A percentile compares a stretch with the other conserved stretches of the same genome.
Conservation (phyloP, 768 basidiomycete species). For the Lentinula raphanica region DNA sequence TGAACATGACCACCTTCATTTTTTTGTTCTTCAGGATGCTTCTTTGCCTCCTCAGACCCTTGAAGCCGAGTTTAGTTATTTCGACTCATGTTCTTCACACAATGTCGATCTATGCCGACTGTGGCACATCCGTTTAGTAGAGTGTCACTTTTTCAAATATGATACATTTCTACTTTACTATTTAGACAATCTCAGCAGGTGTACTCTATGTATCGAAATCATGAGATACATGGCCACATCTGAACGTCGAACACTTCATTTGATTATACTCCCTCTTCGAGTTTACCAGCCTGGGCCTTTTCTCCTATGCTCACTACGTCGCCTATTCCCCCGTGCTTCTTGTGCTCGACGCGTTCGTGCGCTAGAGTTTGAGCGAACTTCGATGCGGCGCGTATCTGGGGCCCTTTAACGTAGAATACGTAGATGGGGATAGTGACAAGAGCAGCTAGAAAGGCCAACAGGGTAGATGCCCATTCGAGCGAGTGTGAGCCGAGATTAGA, state of each 20-base stretch:
- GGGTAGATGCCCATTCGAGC: constrained; percentile 10
- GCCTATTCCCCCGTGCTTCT: neutral
- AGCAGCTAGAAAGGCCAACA: constrained; percentile 1
- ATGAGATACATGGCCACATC: neutral
- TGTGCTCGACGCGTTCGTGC: constrained; percentile 1
- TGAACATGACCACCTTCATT: too few relatives aligned
- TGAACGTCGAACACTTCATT: neutral
- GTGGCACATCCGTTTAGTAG: too few relatives aligned
- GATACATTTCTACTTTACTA: too few relatives aligned
- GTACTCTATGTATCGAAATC: too few relatives aligned
- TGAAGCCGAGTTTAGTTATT: too few relatives aligned
- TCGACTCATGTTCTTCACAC: too few relatives aligned
- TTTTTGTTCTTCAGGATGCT: too few relatives aligned
- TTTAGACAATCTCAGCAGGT: too few relatives aligned
- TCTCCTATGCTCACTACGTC: neutral
- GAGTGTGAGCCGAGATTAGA: constrained; percentile 7
- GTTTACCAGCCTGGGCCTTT: neutral
- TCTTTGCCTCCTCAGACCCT: too few relatives aligned
- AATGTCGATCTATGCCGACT: too few relatives aligned
- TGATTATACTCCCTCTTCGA: neutral
- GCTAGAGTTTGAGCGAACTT: constrained; percentile 9
- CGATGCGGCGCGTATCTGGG: constrained; percentile 4
- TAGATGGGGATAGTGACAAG: constrained; percentile 9
- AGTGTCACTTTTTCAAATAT: too few relatives aligned
- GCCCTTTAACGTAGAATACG: constrained; percentile 10